A percentile compares a stretch with the other conserved stretches of the same genome.
phyloP scores from a whole-genome alignment of 2,329 filamentous ascomycete genomes.

The Colletotrichum australisinense region DNA sequence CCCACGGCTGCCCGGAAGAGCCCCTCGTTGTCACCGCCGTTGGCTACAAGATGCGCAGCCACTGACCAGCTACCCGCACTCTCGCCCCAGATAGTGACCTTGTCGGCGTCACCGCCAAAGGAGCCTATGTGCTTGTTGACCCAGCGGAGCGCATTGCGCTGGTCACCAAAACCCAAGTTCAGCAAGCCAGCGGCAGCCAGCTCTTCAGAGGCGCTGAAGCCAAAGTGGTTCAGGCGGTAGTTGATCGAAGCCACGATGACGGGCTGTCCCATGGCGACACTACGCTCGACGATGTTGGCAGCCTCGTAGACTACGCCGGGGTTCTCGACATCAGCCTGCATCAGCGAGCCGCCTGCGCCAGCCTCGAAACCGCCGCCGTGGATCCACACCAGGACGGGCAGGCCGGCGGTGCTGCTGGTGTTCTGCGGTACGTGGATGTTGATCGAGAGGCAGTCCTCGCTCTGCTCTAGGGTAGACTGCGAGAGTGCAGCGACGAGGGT shows the following conservation, averaged over 20 bases:
- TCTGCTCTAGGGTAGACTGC: not conserved
- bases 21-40: conserved; percentile 68
- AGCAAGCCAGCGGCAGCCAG: conserved; percentile 49
- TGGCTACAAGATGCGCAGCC: conserved; percentile 70
- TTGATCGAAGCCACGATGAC: conserved; percentile 44
- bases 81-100: conserved; percentile 68
- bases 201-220: conserved; percentile 55
- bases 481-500: not conserved
- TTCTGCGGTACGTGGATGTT: conserved; percentile 4
- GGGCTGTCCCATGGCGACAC: conserved; percentile 11
- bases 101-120: conserved; percentile 63
- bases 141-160: conserved; percentile 62
- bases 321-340: too few relatives aligned
- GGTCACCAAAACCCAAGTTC: conserved; percentile 66
- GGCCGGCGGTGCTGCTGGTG: not conserved
- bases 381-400: conserved; percentile 21
- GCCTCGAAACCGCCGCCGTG: conserved; percentile 33
- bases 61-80: conserved; percentile 69
- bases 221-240: conserved; percentile 46
- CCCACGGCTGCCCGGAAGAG: conserved; percentile 75
- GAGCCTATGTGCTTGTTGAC: conserved; percentile 61
- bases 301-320: not conserved
- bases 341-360: not conserved
- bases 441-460: conserved; percentile 4
- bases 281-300: not conserved